Percentiles rank a stretch among this genome's conserved stretches.
Evolutionary conservation across 768 basidiomycete genomes (phyloP).

Genomic region (Cystofilobasidium bisporidii): DNA sequence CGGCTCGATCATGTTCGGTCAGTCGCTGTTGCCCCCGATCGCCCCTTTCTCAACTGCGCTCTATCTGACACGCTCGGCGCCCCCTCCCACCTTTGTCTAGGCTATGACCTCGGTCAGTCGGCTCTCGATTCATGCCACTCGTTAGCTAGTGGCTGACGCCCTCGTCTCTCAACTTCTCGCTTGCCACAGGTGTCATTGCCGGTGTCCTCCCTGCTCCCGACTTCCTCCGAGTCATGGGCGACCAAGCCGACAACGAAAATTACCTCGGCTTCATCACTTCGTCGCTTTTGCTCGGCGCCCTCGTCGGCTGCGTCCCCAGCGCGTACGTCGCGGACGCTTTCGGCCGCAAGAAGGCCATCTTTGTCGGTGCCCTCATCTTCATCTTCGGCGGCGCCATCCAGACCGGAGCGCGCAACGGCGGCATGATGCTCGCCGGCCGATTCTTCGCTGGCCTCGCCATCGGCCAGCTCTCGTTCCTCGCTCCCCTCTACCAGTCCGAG

Average conservation of each 20-base stretch:
- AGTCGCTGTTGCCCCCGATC: neutral
- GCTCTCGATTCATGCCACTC: too few species aligned
- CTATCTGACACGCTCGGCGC: too few species aligned
- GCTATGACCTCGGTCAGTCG: neutral
- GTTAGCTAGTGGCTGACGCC: too few species aligned
- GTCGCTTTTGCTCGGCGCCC: slow-evolving; percentile 33
- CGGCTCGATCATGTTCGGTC: neutral
- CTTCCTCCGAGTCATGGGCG: slow-evolving; percentile 30
- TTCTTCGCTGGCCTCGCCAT: slow-evolving; percentile 47
- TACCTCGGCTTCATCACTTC: slow-evolving; percentile 37
- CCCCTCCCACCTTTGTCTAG: too few species aligned
- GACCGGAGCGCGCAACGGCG: slow-evolving; percentile 43
- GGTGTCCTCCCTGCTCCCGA: slow-evolving; percentile 35
- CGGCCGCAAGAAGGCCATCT: slow-evolving; percentile 27
- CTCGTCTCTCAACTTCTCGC: too few species aligned
- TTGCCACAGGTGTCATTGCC: slow-evolving; percentile 36
- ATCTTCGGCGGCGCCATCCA: slow-evolving; percentile 31
- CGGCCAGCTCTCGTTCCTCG: slow-evolving; percentile 44
- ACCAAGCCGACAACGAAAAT: slow-evolving; percentile 26
- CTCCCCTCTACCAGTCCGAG: slow-evolving; percentile 47
- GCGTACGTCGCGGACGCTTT: slow-evolving; percentile 26
- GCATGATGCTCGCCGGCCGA: slow-evolving; percentile 48
- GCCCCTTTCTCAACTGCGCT: too few species aligned
- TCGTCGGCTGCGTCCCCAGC: slow-evolving; percentile 26
- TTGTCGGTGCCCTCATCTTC: slow-evolving; percentile 27